phyloP scores from a whole-genome alignment of 2,329 filamentous ascomycete genomes.

The Colletotrichum sojae region DNA sequence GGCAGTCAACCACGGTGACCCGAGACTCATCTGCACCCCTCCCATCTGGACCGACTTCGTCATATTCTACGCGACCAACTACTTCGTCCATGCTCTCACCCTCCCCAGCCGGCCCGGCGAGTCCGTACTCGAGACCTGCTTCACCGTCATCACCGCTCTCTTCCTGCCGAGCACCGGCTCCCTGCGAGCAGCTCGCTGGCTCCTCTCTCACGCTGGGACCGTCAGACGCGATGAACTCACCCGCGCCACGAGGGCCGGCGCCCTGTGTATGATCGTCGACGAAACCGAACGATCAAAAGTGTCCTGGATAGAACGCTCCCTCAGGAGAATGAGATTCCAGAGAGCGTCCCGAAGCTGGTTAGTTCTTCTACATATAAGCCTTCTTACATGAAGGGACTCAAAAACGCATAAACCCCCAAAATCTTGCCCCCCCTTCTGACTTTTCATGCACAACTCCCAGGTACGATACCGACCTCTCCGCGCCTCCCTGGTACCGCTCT shows the following conservation, averaged over 20 bases:
- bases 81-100: slow-evolving; percentile 46
- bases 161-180: slow-evolving; percentile 42
- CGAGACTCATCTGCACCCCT: slow-evolving; percentile 44
- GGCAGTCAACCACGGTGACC: slow-evolving; percentile 39
- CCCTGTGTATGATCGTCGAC: slow-evolving; percentile 44
- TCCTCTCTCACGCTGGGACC: slow-evolving; percentile 34
- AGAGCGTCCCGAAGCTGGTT: slow-evolving; percentile 33
- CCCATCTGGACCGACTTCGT: slow-evolving; percentile 42
- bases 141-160: slow-evolving; percentile 29
- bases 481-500: slow-evolving; percentile 26
- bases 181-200: slow-evolving; percentile 38
- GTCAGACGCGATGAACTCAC: slow-evolving; percentile 34
- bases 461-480: slow-evolving; percentile 26
- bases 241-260: slow-evolving; percentile 41
- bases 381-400: not conserved
- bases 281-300: slow-evolving; percentile 31
- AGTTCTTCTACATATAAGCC: not conserved
- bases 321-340: slow-evolving; percentile 33
- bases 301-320: slow-evolving; percentile 30
- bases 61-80: slow-evolving; percentile 46
- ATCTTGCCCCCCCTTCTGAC: slow-evolving; percentile 22
- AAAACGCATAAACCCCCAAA: slow-evolving; percentile 10
- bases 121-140: slow-evolving; percentile 33
- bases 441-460: not conserved
- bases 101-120: slow-evolving; percentile 43